Base-by-base conservation (phyloP, 1,284 basidiomycete genomes). In the Ceratobasidium sp. region DNA sequence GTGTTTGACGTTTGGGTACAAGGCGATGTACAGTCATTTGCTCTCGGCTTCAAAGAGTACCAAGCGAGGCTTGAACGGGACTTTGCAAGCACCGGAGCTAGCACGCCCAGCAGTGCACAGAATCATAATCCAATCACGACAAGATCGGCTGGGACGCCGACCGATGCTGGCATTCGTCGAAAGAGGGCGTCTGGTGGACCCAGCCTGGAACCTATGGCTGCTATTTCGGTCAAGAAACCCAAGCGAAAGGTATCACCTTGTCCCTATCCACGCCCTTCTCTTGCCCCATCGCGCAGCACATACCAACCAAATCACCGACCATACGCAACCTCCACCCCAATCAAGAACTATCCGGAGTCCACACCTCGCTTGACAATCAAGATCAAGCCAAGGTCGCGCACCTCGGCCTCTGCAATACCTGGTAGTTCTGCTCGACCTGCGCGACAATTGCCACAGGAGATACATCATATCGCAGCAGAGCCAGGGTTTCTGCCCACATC, bases 1-100 rank as follows among this genome's bases (percentile, higher is more conserved):
- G 92, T 96, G 1, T 98, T 98, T 81, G 96, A 98, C 84, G 89
- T 92, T 38, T 98, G 96, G 95, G 85, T 96, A 64, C 91, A 95
- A 81, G 96, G 96, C 2, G 95, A 98, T 82, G 92, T 95, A 3
- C 96, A 98, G 84, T 83, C 83, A 33, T 95, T 96, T 84, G 93
- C 93, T 2, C 84, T 85, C 55, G 83, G 89, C 80, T 82, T 93
- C 78, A 87, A 87, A 76, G 86, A 87, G 18, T 75, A 75, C 33
- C 73, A 55, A 35, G 60, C 50, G 30, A 48, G 30, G 62, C 59
- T 44, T 20, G 48, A 66, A 16, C 73, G 57, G 59, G 59, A 50
- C 10, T 73, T 35, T 23, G 1, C 41, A 20, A 23, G 18, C n/a
- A 18, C 48, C 57, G 65, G 44, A n/a, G 10, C 44, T 66, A 33